A percentile compares a stretch with the other conserved stretches of the same genome.
Conservation (phyloP, 371 early-diverging fungal species). For the Actinomucor elegans region DNA sequence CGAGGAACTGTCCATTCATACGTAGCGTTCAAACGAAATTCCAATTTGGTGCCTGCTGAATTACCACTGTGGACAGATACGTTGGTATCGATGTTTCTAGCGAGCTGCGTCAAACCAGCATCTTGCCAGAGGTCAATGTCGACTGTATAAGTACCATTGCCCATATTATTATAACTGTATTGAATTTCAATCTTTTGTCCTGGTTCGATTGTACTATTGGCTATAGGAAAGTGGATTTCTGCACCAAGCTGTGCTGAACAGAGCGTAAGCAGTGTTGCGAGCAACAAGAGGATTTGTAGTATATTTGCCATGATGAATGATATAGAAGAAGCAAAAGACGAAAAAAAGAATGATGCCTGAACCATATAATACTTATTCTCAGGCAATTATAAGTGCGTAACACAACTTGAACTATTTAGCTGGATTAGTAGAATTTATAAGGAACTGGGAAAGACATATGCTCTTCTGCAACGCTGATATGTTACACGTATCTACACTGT, state of each 20-base stretch:
- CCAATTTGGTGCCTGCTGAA: constrained; percentile 30
- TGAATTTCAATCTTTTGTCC: constrained; percentile 29
- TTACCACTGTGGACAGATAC: constrained; percentile 25
- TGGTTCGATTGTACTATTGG: constrained; percentile 31
- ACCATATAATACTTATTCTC: not conserved
- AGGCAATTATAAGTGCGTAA: not conserved
- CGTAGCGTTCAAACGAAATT: constrained; percentile 23
- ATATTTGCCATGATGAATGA: not conserved
- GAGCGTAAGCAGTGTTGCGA: no score
- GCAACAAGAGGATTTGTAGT: no score
- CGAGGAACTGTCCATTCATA: constrained; percentile 41
- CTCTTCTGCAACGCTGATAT: not conserved
- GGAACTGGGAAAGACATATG: constrained; percentile 4
- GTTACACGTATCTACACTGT: no score
- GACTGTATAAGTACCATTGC: constrained; percentile 32
- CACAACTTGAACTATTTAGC: not conserved
- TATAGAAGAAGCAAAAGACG: not conserved
- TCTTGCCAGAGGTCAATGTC: constrained; percentile 37
- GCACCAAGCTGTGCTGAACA: constrained; percentile 37
- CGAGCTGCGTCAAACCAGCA: not conserved
- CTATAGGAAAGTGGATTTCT: constrained; percentile 22
- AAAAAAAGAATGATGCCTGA: not conserved
- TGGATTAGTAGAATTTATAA: constrained; percentile 1
- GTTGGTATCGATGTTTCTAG: constrained; percentile 21
- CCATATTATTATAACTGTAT: constrained; percentile 41